Base-by-base conservation (phyloP, 108 stramenopile species). In the Conticribra weissflogii region DNA sequence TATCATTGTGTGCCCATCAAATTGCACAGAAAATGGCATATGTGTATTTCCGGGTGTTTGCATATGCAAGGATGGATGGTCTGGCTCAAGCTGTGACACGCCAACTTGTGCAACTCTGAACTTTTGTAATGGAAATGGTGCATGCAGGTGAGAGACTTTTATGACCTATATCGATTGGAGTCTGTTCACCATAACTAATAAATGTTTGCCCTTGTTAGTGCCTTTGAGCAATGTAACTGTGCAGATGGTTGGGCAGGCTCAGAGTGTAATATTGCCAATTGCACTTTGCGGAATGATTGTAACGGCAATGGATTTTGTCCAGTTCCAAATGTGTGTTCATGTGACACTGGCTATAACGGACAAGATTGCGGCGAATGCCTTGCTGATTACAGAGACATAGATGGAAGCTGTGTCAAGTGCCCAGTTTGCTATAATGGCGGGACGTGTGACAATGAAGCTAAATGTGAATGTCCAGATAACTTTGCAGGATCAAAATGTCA, bases 1-100 rank as follows among this genome's bases (percentile, higher is more conserved):
- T 18, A 32, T 29, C 14, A 3, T 46, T 41, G 55, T 7, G 21
- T 68, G 44, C 31, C 16, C 24, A 1, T 19, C 15, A 24, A 44
- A 57, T 57, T 68, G 55, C 55, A 57, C 55, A 17, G 67, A 57
- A 8, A 50, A 52, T 28, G 55, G 67, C 1, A 3, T 21, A 3
- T 68, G 67, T 27, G 67, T 68, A 41, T 68, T 50, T 22, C 67
- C 67, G 3, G 67, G 67, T 17, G 24, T 57, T 41, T 57, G 67
- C 29, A 31, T 68, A 3, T 68, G 67, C 36, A 68, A 57, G 55
- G 55, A 68, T 68, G 67, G 67, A 5, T 68, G 67, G 67, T 54
- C 55, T 18, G 67, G 67, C 2, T 19, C 1, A 2, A 44, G 25
- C 27, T 68, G 67, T n/a, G 56, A 44, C 18, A 46, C 16, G 16